These are phyloP conservation scores for Paramyrothecium sp. DNA, from an alignment of 2,329 filamentous ascomycete genomes.

Conservation along the genomic window DNA sequence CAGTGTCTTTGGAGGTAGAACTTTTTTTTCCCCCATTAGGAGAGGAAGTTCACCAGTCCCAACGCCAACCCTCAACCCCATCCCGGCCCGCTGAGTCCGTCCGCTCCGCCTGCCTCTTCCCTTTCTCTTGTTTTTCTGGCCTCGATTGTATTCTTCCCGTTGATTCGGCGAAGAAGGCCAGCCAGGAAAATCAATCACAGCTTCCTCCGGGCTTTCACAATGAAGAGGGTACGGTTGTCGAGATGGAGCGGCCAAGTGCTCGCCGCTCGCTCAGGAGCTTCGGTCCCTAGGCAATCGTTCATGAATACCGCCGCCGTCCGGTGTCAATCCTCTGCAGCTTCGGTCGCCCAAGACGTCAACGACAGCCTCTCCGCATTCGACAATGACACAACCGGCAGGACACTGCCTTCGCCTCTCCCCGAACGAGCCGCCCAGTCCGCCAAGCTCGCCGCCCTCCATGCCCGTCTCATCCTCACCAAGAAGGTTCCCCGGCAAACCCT, in stretches of 20 bases:
- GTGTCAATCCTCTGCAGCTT: conserved; percentile 30
- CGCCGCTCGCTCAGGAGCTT: conserved; percentile 28
- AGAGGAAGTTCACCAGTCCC: conserved; percentile 7
- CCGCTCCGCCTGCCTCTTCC: neutral
- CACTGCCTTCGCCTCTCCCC: conserved; percentile 70
- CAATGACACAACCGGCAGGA: conserved; percentile 8
- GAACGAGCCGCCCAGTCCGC: conserved; percentile 68
- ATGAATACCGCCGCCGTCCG: conserved; percentile 16
- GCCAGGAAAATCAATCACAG: neutral
- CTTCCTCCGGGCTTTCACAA: conserved; percentile 13
- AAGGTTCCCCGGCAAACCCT: conserved; percentile 84
- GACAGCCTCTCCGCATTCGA: conserved; percentile 13
- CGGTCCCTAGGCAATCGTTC: conserved; percentile 10
- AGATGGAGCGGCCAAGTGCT: conserved; percentile 40
- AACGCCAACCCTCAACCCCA: conserved; percentile 1
- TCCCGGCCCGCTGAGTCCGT: too few species aligned
- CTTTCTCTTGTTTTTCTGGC: neutral
- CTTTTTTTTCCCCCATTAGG: conserved; percentile 28
- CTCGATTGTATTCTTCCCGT: neutral
- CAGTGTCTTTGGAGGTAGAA: conserved; percentile 24
- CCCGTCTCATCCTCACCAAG: conserved; percentile 77
- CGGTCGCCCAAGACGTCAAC: conserved; percentile 19
- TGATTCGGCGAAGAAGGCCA: neutral
- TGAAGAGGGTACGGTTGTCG: conserved; percentile 42
- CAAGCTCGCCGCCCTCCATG: conserved; percentile 90